Conservation (phyloP, 768 basidiomycete species). For the Cystobasidium ongulense region DNA sequence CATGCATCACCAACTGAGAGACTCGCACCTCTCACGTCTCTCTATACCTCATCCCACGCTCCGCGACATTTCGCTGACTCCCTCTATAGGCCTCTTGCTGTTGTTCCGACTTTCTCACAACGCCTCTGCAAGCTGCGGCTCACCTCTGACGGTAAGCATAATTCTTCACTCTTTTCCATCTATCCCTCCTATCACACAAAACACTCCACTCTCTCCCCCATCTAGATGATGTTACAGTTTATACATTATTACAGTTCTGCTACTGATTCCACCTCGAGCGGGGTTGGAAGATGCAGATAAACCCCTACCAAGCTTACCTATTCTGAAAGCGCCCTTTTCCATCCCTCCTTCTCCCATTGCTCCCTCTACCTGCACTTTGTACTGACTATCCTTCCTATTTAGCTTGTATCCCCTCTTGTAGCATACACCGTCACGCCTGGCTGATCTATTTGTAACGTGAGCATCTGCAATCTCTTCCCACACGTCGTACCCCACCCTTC, state of each 20-base stretch:
- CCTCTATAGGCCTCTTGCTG: not conserved
- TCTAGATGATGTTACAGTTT: constrained; percentile 14
- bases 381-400: too few species aligned
- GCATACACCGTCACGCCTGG: not conserved
- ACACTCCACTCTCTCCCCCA: not conserved
- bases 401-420: too few species aligned
- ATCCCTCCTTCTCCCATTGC: not conserved
- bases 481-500: not conserved
- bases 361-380: not conserved
- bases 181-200: not conserved
- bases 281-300: constrained; percentile 1
- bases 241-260: constrained; percentile 23
- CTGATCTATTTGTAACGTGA: not conserved
- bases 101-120: not conserved
- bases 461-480: not conserved
- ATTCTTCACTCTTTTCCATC: not conserved
- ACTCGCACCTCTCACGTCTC: not conserved
- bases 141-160: not conserved
- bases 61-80: not conserved
- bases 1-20: constrained; percentile 32
- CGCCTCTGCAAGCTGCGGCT: not conserved
- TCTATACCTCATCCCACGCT: not conserved
- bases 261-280: constrained; percentile 9
- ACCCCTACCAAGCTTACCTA: constrained; percentile 29
- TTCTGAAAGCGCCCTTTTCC: constrained; percentile 16